phyloP scores from a whole-genome alignment of 225 moss, liverwort and hornwort species.

The Sphagnum contortum region DNA sequence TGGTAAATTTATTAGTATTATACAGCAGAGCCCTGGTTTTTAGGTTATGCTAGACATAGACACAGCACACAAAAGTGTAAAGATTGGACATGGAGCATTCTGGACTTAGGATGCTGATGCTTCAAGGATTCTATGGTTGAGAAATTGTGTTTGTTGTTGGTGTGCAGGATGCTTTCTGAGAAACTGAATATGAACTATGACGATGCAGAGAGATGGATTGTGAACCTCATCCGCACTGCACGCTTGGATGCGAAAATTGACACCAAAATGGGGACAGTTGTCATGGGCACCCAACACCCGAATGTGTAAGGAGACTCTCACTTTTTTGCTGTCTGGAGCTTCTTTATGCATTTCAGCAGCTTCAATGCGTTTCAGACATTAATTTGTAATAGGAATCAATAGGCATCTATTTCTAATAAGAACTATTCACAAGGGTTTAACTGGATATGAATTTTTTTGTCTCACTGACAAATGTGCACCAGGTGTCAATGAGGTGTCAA shows the following conservation, averaged over 20 bases:
- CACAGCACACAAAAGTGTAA: too few species aligned
- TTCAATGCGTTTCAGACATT: neutral
- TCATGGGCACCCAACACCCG: constrained; percentile 89
- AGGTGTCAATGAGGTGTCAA: neutral
- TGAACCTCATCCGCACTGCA: constrained; percentile 85
- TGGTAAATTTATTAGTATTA: too few species aligned
- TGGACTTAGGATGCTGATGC: too few species aligned
- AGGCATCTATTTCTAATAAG: too few species aligned
- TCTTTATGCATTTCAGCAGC: neutral
- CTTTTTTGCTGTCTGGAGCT: neutral
- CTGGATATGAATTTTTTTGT: neutral
- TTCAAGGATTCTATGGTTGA: too few species aligned
- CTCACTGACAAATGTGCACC: neutral
- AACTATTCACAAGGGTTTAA: neutral
- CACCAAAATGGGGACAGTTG: constrained; percentile 92
- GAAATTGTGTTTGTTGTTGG: too few species aligned
- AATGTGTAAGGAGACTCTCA: constrained; percentile 53
- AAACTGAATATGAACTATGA: constrained; percentile 97
- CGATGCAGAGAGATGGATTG: constrained; percentile 96
- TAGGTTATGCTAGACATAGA: too few species aligned
- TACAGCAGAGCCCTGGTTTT: too few species aligned
- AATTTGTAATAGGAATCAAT: too few species aligned
- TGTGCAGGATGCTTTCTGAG: constrained; percentile 67
- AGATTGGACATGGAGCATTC: too few species aligned
- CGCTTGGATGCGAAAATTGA: constrained; percentile 91